Percentiles rank a stretch among this genome's conserved stretches.
Conservation (phyloP, 495 filamentous ascomycete genomes). For the Penicillium steckii region DNA sequence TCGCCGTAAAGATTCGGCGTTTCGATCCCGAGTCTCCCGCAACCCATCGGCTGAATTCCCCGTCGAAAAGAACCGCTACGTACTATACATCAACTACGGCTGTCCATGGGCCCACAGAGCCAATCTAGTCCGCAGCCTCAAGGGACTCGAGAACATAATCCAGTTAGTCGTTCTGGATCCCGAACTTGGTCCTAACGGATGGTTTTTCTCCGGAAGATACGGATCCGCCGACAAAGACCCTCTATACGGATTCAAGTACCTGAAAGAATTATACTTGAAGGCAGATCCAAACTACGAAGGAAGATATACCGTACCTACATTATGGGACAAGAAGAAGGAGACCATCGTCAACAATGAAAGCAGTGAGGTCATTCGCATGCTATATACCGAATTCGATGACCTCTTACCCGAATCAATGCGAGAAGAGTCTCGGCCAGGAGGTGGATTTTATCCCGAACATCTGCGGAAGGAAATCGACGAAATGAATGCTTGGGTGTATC, state of each 20-base stretch:
- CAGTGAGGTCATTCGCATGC: constrained; percentile 74
- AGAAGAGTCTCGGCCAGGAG: constrained; percentile 41
- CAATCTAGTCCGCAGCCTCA: constrained; percentile 72
- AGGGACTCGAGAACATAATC: constrained; percentile 73
- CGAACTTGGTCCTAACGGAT: constrained; percentile 64
- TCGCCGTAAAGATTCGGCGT: constrained; percentile 43
- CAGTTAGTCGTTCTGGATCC: constrained; percentile 68
- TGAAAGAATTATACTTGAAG: constrained; percentile 72
- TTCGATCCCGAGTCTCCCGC: constrained; percentile 51
- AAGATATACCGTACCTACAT: constrained; percentile 74
- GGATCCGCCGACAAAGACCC: constrained; percentile 62
- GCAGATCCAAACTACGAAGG: constrained; percentile 68
- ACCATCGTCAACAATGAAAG: constrained; percentile 85
- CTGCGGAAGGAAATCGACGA: constrained; percentile 58
- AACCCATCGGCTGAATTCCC: constrained; percentile 62
- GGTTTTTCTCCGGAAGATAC: constrained; percentile 64
- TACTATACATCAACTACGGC: constrained; percentile 71
- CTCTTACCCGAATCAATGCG: constrained; percentile 50
- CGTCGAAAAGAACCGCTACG: constrained; percentile 72
- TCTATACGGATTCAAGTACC: constrained; percentile 58
- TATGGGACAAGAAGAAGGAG: constrained; percentile 72
- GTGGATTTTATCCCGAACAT: constrained; percentile 56
- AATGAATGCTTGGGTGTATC: constrained; percentile 64
- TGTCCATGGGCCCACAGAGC: constrained; percentile 86
- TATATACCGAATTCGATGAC: constrained; percentile 60